Conservation (phyloP, 139 green algal species). For the Pseudopediastrum boryanum region DNA sequence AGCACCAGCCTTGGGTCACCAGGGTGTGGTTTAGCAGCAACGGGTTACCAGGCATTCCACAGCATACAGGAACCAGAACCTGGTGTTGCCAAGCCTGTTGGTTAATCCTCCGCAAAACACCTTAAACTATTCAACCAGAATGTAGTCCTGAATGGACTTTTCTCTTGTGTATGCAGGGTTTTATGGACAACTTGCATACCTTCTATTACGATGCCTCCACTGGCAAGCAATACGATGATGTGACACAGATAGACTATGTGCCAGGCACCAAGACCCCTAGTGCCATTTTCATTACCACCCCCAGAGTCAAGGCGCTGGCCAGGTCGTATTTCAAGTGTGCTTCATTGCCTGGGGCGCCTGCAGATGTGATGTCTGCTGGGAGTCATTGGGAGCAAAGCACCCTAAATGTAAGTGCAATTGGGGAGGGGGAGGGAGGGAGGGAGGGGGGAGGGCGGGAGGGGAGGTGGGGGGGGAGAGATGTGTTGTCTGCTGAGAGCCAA, state of each 20-base stretch:
- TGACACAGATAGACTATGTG: constrained; percentile 18
- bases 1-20: no score
- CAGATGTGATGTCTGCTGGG: constrained; percentile 18
- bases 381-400: constrained; percentile 33
- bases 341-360: constrained; percentile 28
- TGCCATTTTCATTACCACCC: constrained; percentile 25
- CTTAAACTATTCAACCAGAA: no score
- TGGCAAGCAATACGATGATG: constrained; percentile 23
- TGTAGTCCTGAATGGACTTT: no score
- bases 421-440: no score
- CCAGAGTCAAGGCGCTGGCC: not conserved
- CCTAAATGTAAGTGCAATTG: constrained; percentile 30
- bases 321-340: constrained; percentile 22
- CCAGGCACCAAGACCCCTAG: not conserved
- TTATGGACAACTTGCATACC: constrained; percentile 26
- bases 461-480: no score
- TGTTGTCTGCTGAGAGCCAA: no score
- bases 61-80: no score
- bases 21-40: no score
- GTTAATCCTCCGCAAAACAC: no score
- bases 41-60: no score
- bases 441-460: no score
- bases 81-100: no score
- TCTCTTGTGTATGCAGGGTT: constrained; percentile 31
- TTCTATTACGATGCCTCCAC: constrained; percentile 21